These are phyloP conservation scores for Penicillium hordei DNA, from an alignment of 2,329 filamentous ascomycete genomes.

Conservation along the genomic window DNA sequence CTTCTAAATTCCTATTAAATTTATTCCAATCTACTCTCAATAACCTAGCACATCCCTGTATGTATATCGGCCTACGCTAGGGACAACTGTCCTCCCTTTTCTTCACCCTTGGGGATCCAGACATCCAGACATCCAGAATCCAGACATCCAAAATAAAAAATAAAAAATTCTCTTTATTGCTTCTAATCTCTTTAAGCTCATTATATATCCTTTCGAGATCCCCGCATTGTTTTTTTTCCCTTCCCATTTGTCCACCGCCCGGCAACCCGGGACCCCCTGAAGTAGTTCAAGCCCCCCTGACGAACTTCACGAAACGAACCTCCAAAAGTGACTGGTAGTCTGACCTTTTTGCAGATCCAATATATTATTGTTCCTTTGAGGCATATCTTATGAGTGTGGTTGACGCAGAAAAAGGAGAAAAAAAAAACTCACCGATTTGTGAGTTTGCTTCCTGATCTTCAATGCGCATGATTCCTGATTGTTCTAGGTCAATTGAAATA, in stretches of 20 bases:
- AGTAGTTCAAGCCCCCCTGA: conserved; percentile 6
- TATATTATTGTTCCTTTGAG: not conserved
- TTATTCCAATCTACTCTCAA: no score
- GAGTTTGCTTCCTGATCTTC: not conserved
- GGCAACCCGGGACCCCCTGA: conserved; percentile 22
- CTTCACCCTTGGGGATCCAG: not conserved
- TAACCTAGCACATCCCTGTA: not conserved
- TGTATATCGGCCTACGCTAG: not conserved
- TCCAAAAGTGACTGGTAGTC: not conserved
- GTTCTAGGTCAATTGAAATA: conserved; percentile 13
- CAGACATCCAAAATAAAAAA: not conserved
- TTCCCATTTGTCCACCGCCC: conserved; percentile 17
- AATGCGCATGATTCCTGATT: conserved; percentile 1
- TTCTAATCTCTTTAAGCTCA: not conserved
- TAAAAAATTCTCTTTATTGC: not conserved
- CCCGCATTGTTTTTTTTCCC: not conserved
- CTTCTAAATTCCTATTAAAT: no score
- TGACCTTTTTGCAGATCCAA: not conserved
- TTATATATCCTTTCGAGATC: not conserved
- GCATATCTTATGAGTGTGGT: not conserved
- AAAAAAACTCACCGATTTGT: not conserved
- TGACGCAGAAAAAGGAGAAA: not conserved
- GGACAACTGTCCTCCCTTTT: not conserved
- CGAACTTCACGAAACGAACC: not conserved
- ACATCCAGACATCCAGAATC: not conserved